Conservation (phyloP, 176 grass and related monocot genomes). For the Luzula sylvatica region DNA sequence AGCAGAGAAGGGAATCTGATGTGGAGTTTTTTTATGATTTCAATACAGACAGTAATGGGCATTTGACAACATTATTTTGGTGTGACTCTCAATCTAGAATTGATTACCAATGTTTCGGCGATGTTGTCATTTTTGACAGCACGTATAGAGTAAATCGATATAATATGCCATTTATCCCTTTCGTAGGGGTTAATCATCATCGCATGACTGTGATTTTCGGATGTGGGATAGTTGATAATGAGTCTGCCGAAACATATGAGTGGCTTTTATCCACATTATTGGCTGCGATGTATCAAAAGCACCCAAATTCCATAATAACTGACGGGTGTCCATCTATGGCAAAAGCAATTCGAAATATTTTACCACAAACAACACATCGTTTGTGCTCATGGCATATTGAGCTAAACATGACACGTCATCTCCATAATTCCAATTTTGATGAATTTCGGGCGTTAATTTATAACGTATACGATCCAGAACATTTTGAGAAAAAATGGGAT, state of each 20-base stretch:
- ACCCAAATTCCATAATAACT: background rate
- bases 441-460: background rate
- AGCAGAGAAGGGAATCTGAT: too few species aligned
- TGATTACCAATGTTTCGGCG: too few species aligned
- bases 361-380: background rate
- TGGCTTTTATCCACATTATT: background rate
- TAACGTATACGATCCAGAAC: background rate
- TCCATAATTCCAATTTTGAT: background rate
- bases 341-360: background rate
- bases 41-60: too few species aligned
- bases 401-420: background rate
- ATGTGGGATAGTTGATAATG: background rate
- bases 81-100: too few species aligned
- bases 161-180: too few species aligned
- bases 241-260: background rate
- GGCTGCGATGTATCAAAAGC: background rate
- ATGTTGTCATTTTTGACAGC: too few species aligned
- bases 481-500: background rate
- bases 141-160: too few species aligned
- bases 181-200: too few species aligned
- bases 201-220: background rate
- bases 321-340: background rate
- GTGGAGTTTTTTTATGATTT: too few species aligned
- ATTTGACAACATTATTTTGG: too few species aligned
- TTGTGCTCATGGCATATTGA: background rate